These are phyloP conservation scores for Tulasnella sp. DNA, from an alignment of 768 basidiomycete genomes.

Conservation along the genomic window DNA sequence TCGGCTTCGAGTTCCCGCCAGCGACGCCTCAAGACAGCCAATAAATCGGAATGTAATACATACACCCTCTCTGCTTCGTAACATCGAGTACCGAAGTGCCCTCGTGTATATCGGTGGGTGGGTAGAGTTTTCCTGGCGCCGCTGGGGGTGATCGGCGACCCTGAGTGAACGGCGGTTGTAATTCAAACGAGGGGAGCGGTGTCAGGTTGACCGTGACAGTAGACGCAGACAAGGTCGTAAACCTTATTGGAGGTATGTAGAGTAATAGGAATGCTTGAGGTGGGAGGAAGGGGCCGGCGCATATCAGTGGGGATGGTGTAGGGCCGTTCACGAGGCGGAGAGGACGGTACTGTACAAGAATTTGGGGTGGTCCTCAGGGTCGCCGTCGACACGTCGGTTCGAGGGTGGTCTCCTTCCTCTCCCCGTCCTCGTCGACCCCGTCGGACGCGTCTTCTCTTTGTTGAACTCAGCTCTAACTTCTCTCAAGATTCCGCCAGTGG, in stretches of 20 bases:
- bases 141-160: background rate
- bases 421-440: too few relatives aligned
- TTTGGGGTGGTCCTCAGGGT: background rate
- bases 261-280: background rate
- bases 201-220: background rate
- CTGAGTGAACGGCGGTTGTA: background rate
- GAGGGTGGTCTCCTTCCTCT: background rate
- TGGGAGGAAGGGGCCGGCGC: background rate
- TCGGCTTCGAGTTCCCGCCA: too few relatives aligned
- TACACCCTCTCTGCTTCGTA: constrained; percentile 7
- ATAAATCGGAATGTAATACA: constrained; percentile 19
- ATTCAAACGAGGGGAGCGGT: constrained; percentile 23
- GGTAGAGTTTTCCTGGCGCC: background rate
- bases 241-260: background rate
- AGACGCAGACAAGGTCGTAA: background rate
- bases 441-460: background rate
- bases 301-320: background rate
- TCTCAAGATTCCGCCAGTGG: too few relatives aligned
- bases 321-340: background rate
- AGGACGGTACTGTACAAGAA: background rate
- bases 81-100: background rate
- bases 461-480: background rate
- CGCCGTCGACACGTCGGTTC: background rate
- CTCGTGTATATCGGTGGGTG: background rate
- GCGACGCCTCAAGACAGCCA: too few relatives aligned